Base-by-base conservation (phyloP, 805 yeast species). In the Torulaspora indica region DNA sequence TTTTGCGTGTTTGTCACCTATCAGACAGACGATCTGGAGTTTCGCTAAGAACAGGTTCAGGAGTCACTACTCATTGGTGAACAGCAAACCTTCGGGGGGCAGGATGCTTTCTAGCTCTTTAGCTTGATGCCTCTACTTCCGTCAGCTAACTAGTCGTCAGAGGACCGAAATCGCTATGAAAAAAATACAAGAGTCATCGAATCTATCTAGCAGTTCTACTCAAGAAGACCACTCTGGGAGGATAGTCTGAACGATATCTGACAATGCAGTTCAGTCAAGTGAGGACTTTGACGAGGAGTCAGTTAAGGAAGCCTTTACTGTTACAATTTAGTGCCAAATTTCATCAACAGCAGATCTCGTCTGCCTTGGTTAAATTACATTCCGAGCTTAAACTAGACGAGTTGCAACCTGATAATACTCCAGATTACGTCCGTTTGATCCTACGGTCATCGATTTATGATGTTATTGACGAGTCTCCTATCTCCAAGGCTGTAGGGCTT, bases 391-490 rank as follows among this genome's bases (percentile, higher is more conserved):
- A 63, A 43, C 38, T 57, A 14, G 67, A 76, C 30, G 93, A 85
- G 58, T 65, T 80, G 28, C 67, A 73, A 17, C 63, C 74, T 3
- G 74, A 76, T 45, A 84, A 93, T 4, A 72, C 80, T 10, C 97
- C 98, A n/a, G 97, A 93, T 69, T 93, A 93, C 60, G 79, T 93
- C 52, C 85, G 95, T 60, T 71, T 93, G 67, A 89, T 91, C 40
- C 71, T 93, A 42, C 87, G 97, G 1, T 85, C 97, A 2, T 73
- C 96, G 46, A 98, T 93, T 2, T 95, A 95, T 65, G 98, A 95
- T 58, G 96, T 88, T 8, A 83, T 93, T 32, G 82, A 85, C 35
- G 98, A 93, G 52, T 81, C 96, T 0, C 97, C 98, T 4, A 71
- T 89, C 31, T 76, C 86, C 1, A 70, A 73, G 29, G 98, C 95